A percentile compares a stretch with the other conserved stretches of the same genome.
Evolutionary conservation across 352 stramenopile genomes (phyloP).

Genomic region (Globisporangium paddicum): DNA sequence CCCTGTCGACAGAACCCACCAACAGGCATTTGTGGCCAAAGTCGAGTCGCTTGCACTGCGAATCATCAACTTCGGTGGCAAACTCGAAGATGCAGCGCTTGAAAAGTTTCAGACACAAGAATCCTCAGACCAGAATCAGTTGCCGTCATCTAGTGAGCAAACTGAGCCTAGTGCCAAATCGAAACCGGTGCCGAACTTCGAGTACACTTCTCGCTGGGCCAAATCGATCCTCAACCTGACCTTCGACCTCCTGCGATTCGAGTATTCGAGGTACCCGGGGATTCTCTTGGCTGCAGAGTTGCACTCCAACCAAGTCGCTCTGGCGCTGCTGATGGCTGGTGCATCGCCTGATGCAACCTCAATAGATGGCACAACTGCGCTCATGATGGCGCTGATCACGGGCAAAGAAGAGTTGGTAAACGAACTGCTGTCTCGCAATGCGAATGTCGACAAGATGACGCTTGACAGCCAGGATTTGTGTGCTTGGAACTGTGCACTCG

Average conservation of each 20-base stretch:
- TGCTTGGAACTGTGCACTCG: slow-evolving; percentile 52
- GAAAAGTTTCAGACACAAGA: background rate
- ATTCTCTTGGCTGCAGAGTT: slow-evolving; percentile 57
- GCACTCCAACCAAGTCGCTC: slow-evolving; percentile 20
- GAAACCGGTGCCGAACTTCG: background rate
- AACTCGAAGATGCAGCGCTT: background rate
- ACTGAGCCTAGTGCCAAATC: background rate
- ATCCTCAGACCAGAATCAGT: background rate
- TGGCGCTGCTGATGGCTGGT: slow-evolving; percentile 35
- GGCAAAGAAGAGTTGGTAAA: slow-evolving; percentile 31
- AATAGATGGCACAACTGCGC: slow-evolving; percentile 29
- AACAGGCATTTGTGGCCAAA: slow-evolving; percentile 12
- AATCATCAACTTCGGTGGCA: slow-evolving; percentile 19
- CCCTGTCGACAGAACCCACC: slow-evolving; percentile 12
- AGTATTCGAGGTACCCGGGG: slow-evolving; percentile 39
- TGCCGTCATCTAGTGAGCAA: background rate
- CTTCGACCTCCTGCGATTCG: slow-evolving; percentile 40
- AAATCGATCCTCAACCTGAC: slow-evolving; percentile 34
- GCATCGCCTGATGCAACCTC: slow-evolving; percentile 27
- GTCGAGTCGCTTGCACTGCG: slow-evolving; percentile 22
- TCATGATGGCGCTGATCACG: slow-evolving; percentile 60
- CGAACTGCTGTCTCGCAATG: slow-evolving; percentile 24
- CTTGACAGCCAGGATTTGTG: slow-evolving; percentile 37
- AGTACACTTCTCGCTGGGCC: slow-evolving; percentile 35
- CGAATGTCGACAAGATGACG: slow-evolving; percentile 55